phyloP scores from a whole-genome alignment of 768 basidiomycete genomes.

The Terana coerulea region DNA sequence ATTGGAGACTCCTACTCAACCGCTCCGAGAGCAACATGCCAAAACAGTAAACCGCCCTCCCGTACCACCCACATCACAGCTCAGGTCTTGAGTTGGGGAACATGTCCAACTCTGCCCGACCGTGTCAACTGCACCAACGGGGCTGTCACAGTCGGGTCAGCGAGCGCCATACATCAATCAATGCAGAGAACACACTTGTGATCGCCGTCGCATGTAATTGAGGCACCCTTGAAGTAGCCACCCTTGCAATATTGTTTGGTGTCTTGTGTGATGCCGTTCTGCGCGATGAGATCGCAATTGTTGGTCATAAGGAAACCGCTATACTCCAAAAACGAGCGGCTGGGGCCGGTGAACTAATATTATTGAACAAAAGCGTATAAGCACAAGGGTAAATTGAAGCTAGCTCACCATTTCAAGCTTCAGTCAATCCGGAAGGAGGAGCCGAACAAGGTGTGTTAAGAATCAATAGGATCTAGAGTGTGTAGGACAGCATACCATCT shows the following conservation, averaged over 20 bases:
- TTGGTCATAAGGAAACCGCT: conserved; percentile 1
- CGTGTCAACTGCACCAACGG: background rate
- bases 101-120: background rate
- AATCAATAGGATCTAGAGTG: too few relatives aligned
- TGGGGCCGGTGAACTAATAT: background rate
- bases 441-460: too few relatives aligned
- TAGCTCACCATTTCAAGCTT: too few relatives aligned
- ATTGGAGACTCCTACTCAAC: too few relatives aligned
- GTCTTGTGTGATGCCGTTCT: background rate
- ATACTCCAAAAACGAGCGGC: background rate
- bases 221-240: background rate
- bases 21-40: background rate
- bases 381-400: too few relatives aligned
- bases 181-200: background rate
- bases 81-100: too few relatives aligned
- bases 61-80: background rate
- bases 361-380: too few relatives aligned
- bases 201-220: background rate
- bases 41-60: background rate
- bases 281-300: background rate
- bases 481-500: too few relatives aligned
- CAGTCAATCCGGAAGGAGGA: too few relatives aligned
- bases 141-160: background rate
- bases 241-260: background rate
- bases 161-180: background rate